Conservation (phyloP, 352 stramenopile genomes). For the Aphanomyces cochlioides region DNA sequence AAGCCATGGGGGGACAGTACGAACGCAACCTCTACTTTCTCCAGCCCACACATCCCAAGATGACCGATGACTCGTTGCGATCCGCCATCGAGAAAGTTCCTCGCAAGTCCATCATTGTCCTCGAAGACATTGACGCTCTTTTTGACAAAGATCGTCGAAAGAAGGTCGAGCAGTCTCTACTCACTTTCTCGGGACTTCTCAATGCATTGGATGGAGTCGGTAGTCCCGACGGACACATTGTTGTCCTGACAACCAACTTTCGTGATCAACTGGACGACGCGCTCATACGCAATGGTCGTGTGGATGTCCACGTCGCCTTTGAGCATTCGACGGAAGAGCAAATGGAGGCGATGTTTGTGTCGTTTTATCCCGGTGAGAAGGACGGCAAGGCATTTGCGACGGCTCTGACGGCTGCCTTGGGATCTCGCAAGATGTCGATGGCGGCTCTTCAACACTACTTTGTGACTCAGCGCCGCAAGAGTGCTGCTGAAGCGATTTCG, state of each 20-base stretch:
- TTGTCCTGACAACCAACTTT: constrained; percentile 37
- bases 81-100: constrained; percentile 7
- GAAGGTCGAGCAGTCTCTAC: constrained; percentile 13
- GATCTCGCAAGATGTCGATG: constrained; percentile 7
- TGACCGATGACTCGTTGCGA: constrained; percentile 15
- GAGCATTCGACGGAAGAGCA: not conserved
- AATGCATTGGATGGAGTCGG: constrained; percentile 38
- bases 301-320: constrained; percentile 32
- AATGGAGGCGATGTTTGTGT: constrained; percentile 3
- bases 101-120: constrained; percentile 29
- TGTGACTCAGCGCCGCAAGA: constrained; percentile 9
- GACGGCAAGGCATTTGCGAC: not conserved
- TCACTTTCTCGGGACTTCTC: constrained; percentile 37
- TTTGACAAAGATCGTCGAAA: constrained; percentile 28
- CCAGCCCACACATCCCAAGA: constrained; percentile 5
- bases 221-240: constrained; percentile 30
- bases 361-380: constrained; percentile 2
- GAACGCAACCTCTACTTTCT: constrained; percentile 15
- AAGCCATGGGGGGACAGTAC: constrained; percentile 14
- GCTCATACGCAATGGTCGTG: constrained; percentile 36
- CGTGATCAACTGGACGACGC: constrained; percentile 36
- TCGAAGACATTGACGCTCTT: constrained; percentile 40
- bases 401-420: not conserved
- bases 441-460: constrained; percentile 12
- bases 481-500: not conserved